Base-by-base conservation (phyloP, 306 rosid species). In the Hippophae rhamnoides region DNA sequence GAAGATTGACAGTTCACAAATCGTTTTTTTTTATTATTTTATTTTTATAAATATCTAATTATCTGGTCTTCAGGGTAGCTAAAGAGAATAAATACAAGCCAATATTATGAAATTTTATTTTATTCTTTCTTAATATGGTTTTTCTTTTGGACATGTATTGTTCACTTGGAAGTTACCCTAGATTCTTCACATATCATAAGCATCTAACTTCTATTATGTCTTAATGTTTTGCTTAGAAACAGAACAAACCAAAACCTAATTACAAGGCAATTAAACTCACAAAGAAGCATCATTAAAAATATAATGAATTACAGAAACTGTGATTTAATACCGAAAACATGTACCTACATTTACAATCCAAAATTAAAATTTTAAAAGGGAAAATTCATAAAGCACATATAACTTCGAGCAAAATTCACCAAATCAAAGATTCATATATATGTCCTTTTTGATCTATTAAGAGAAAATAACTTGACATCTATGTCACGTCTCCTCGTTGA, bases 391-490 rank as follows among this genome's bases (percentile, higher is more conserved):
- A 4, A 50, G 9, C 25, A 50, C 8, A 41, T 6, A 11, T 9
- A 10, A 51, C 13, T 42, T 41, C 9, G 8, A 2, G 5, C 14
- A 26, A 12, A 43, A 9, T 43, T 26, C 40, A 9, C 50, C 62
- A 43, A 58, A 26, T 13, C 41, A 6, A n/a, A 13, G 23, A 14
- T 7, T 42, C n/a, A 13, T 13, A 38, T 46, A 47, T 10, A 14
- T 13, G 52, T 55, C 62, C 61, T 56, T 60, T 41, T 31, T 47
- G 40, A 61, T 45, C 2, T 25, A 11, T 41, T 41, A 69, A 54
- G 67, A 1, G 48, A 62, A 10, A 13, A 40, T 43, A 31, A 63
- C 65, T 57, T 63, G 52, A 12, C 66, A 23, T 58, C 10, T 52
- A 64, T 13, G 52, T 27, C 50, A 70, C 55, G 64, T 63, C 10